Percentiles rank a stretch among this genome's conserved stretches.
Conservation (phyloP, 2,329 filamentous ascomycete species). For the Xylariaceae sp. region DNA sequence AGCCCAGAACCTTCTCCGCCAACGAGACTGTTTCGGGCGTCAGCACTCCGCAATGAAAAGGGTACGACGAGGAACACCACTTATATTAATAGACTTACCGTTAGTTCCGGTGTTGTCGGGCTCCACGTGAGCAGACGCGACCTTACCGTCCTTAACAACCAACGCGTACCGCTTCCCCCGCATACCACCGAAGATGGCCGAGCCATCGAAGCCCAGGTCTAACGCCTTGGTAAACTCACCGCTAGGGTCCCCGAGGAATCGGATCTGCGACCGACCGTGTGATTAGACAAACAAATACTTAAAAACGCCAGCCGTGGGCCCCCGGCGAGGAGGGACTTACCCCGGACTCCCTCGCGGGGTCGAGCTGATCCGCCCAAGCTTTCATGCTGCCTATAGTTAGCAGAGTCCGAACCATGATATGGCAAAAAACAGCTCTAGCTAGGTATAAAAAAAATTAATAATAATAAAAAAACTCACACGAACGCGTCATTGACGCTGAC, state of each 20-base stretch:
- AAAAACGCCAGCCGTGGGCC: not conserved
- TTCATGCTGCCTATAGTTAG: constrained; percentile 69
- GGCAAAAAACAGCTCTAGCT: not conserved
- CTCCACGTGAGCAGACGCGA: constrained; percentile 80
- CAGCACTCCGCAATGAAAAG: constrained; percentile 3
- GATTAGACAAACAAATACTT: not conserved
- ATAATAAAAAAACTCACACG: constrained; percentile 72
- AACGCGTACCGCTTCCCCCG: constrained; percentile 89
- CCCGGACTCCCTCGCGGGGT: constrained; percentile 73
- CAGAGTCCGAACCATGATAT: too few species aligned
- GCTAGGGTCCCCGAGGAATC: constrained; percentile 83
- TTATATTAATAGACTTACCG: constrained; percentile 58
- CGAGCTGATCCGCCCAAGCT: constrained; percentile 79
- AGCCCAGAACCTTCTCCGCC: constrained; percentile 53
- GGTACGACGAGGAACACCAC: not conserved
- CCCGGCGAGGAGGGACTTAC: constrained; percentile 58
- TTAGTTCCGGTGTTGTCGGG: constrained; percentile 83
- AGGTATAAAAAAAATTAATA: constrained; percentile 23
- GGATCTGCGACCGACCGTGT: constrained; percentile 68
- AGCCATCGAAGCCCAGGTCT: constrained; percentile 79
- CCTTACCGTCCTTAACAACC: constrained; percentile 80
- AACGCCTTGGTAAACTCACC: constrained; percentile 81
- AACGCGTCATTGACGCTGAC: constrained; percentile 94
- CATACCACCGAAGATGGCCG: constrained; percentile 76
- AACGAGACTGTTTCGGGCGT: constrained; percentile 46